Evolutionary conservation across 2,329 filamentous ascomycete species (phyloP).

Genomic region (Endoconidiophora laricicola): DNA sequence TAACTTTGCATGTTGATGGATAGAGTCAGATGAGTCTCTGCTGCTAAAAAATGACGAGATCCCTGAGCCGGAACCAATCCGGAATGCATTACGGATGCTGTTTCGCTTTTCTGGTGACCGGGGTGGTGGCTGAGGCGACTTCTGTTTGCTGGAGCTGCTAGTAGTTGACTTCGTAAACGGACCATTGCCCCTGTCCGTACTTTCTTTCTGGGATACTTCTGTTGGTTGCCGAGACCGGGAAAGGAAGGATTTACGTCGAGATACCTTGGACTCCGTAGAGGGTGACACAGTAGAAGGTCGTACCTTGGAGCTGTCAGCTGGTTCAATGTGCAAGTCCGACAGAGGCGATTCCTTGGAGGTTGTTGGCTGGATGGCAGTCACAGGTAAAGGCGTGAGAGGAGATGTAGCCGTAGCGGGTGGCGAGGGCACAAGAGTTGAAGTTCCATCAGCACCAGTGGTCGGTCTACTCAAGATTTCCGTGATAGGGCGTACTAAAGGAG

Average conservation of each 20-base stretch:
- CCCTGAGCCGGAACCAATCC: conserved; percentile 5
- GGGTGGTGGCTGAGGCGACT: not conserved
- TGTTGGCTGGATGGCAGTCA: not conserved
- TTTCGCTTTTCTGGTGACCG: conserved; percentile 3
- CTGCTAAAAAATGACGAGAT: conserved; percentile 6
- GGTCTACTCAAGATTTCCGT: conserved; percentile 8
- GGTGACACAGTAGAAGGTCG: too few relatives aligned
- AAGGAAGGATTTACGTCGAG: not conserved
- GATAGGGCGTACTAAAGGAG: conserved; percentile 7
- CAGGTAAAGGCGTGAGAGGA: not conserved
- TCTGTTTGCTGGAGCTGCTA: not conserved
- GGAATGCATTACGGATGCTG: conserved; percentile 6
- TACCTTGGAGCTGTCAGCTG: too few relatives aligned
- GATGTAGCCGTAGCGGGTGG: not conserved
- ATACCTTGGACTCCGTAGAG: too few relatives aligned
- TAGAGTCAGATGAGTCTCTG: not conserved
- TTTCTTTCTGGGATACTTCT: conserved; percentile 1
- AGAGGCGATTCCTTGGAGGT: not conserved
- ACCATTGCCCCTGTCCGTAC: not conserved
- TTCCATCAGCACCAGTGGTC: not conserved
- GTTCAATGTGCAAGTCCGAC: not conserved
- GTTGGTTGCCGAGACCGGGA: conserved; percentile 5
- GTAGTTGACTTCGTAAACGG: not conserved
- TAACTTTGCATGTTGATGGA: conserved; percentile 4
- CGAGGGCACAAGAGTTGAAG: conserved; percentile 6